Percentiles rank a stretch among this genome's conserved stretches.
Evolutionary conservation across 2,329 filamentous ascomycete genomes (phyloP).

Genomic region (Colletotrichum gloeosporioides): DNA sequence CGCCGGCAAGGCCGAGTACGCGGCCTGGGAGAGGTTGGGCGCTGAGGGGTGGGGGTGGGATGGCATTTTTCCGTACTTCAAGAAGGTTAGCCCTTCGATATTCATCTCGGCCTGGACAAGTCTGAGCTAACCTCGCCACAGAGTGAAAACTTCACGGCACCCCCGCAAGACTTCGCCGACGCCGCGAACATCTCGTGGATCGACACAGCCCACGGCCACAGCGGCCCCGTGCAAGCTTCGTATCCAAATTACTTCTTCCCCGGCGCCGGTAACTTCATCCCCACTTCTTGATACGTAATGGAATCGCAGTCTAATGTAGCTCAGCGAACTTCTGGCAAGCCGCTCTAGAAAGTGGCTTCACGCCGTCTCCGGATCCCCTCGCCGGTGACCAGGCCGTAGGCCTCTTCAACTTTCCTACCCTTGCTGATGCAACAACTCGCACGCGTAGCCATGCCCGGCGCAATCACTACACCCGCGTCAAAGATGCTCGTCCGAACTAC

Average conservation of each 20-base stretch:
- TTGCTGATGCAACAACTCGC: constrained; percentile 32
- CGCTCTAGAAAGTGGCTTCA: constrained; percentile 27
- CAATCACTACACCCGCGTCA: constrained; percentile 32
- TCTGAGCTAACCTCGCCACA: not conserved
- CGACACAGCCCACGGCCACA: constrained; percentile 27
- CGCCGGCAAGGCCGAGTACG: constrained; percentile 40
- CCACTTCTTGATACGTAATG: not conserved
- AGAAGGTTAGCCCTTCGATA: constrained; percentile 33
- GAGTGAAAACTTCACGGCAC: constrained; percentile 23
- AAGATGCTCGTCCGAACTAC: constrained; percentile 56
- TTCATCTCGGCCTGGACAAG: not conserved
- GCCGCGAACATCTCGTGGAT: constrained; percentile 17
- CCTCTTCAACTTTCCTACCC: constrained; percentile 30
- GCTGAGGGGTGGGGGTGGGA: constrained; percentile 46
- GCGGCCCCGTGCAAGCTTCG: constrained; percentile 33
- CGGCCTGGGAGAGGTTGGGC: constrained; percentile 48
- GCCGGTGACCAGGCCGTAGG: constrained; percentile 25
- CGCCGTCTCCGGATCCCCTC: constrained; percentile 27
- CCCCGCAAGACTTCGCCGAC: constrained; percentile 5
- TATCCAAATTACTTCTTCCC: constrained; percentile 37
- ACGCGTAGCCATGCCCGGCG: constrained; percentile 32
- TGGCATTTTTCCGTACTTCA: constrained; percentile 46
- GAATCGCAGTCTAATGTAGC: fast-evolving
- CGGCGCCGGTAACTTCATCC: constrained; percentile 25
- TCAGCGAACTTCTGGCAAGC: constrained; percentile 31